A percentile compares a stretch with the other conserved stretches of the same genome.
Conservation (phyloP, 2,329 filamentous ascomycete species). For the Calonectria multiphialidica region DNA sequence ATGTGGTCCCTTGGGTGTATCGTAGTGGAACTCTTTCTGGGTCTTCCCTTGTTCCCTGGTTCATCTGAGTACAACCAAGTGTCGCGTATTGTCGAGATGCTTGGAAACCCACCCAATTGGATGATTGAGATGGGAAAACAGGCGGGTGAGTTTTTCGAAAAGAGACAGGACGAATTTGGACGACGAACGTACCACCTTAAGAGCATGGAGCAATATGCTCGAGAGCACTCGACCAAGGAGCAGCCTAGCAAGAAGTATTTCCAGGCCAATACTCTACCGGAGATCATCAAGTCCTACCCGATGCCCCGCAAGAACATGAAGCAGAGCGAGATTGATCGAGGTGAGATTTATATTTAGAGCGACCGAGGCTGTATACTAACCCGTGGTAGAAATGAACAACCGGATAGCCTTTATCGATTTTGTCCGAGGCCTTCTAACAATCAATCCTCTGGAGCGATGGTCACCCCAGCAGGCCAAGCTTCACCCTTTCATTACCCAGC, state of each 20-base stretch:
- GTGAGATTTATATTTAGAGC: constrained; percentile 60
- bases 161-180: constrained; percentile 90
- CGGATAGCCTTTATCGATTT: constrained; percentile 98
- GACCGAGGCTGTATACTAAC: constrained; percentile 18
- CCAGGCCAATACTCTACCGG: constrained; percentile 90
- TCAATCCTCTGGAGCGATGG: constrained; percentile 97
- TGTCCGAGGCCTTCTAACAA: constrained; percentile 90
- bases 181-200: constrained; percentile 92
- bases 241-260: constrained; percentile 99
- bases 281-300: constrained; percentile 97
- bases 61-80: constrained; percentile 99
- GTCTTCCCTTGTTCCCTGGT: constrained; percentile 92
- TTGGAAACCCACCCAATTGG: constrained; percentile 96
- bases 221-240: constrained; percentile 96
- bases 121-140: constrained; percentile 99
- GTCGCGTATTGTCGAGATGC: constrained; percentile 96
- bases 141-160: constrained; percentile 97
- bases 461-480: constrained; percentile 97
- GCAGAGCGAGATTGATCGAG: constrained; percentile 93
- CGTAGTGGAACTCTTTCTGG: constrained; percentile 96
- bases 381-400: constrained; percentile 91
- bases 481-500: constrained; percentile 98
- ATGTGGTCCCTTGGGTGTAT: constrained; percentile 99
- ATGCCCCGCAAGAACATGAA: constrained; percentile 99
- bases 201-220: constrained; percentile 97